Percentiles rank a stretch among this genome's conserved stretches.
Conservation (phyloP, 2,329 filamentous ascomycete species). For the Salinomyces thailandicus region DNA sequence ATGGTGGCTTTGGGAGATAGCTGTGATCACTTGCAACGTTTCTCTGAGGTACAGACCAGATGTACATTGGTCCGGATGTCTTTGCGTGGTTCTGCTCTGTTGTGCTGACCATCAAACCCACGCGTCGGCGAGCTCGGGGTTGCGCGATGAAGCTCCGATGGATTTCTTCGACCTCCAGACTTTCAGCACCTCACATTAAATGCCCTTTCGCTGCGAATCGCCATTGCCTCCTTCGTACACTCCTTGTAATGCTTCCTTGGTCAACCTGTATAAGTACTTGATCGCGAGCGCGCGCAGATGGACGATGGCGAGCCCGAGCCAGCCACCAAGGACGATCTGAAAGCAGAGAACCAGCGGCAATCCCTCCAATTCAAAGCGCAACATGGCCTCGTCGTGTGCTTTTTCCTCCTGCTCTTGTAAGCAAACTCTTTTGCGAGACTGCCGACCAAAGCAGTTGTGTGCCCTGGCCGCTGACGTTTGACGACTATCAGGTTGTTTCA, state of each 20-base stretch:
- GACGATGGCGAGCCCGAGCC: conserved; percentile 9
- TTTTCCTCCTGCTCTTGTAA: conserved; percentile 60
- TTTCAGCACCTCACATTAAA: not conserved
- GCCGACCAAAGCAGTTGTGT: not conserved
- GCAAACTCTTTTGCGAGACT: not conserved
- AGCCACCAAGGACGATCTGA: conserved; percentile 13
- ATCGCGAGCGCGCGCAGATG: conserved; percentile 5
- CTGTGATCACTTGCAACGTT: no score
- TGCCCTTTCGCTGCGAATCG: not conserved
- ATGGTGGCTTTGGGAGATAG: no score
- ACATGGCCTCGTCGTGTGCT: conserved; percentile 46
- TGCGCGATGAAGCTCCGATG: not conserved
- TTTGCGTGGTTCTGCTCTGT: no score
- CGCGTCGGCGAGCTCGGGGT: no score
- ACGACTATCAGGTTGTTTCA: conserved; percentile 63
- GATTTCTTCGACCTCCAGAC: not conserved
- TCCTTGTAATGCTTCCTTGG: not conserved
- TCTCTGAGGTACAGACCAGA: no score
- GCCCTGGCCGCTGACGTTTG: no score
- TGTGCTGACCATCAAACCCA: no score
- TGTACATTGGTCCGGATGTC: no score
- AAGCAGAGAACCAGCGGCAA: conserved; percentile 29
- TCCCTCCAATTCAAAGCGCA: conserved; percentile 43
- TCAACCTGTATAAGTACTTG: not conserved
- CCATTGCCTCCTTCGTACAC: no score